These are phyloP conservation scores for Tetrahymena elliotti DNA, from an alignment of 73 alveolate genomes.

Conservation along the genomic window DNA sequence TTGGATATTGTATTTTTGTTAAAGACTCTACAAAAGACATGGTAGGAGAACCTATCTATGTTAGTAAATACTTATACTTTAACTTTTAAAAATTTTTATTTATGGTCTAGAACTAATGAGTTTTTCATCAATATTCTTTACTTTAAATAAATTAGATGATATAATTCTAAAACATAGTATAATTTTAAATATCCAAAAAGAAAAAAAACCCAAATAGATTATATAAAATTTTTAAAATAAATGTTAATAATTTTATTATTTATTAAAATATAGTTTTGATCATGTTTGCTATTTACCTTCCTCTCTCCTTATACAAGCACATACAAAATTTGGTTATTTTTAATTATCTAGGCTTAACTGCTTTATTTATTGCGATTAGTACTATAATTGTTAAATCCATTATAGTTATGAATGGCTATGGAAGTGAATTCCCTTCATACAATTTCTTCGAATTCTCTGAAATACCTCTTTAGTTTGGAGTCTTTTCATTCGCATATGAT, in stretches of 20 bases:
- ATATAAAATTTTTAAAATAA: no score
- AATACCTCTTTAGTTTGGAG: not conserved
- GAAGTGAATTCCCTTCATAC: not conserved
- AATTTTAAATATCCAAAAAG: not conserved
- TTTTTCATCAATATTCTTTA: not conserved
- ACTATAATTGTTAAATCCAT: not conserved
- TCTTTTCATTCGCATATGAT: not conserved
- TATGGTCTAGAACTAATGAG: not conserved
- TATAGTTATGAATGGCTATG: not conserved
- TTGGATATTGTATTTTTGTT: not conserved
- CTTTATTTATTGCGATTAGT: not conserved
- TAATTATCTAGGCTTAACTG: not conserved
- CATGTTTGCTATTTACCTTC: not conserved
- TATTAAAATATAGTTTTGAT: not conserved
- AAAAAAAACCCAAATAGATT: not conserved
- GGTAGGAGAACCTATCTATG: not conserved
- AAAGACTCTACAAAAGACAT: not conserved
- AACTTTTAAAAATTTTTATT: no score
- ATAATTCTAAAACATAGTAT: no score
- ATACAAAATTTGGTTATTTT: not conserved
- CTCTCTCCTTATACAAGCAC: not conserved
- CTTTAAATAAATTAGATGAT: not conserved
- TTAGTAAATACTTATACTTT: not conserved
- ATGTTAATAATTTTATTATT: no score
- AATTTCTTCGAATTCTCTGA: not conserved